Conservation (phyloP, 805 yeast genomes). For the Naumovozyma dairenensis region DNA sequence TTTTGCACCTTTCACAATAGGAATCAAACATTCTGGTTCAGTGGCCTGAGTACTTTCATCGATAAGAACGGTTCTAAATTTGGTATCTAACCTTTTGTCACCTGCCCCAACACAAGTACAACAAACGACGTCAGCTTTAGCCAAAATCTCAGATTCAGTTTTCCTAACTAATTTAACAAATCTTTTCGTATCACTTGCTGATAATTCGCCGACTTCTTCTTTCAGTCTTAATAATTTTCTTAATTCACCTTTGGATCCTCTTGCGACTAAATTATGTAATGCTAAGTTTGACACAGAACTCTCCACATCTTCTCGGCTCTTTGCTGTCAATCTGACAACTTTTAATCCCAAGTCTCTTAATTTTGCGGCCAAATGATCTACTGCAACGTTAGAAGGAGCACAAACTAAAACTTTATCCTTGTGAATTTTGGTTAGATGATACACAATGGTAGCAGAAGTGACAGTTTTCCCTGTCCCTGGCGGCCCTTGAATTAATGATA, state of each 20-base stretch:
- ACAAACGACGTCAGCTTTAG: conserved; percentile 68
- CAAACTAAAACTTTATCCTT: conserved; percentile 69
- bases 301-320: conserved; percentile 72
- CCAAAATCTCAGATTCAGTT: conserved; percentile 42
- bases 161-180: conserved; percentile 35
- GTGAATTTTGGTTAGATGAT: conserved; percentile 56
- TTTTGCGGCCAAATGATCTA: conserved; percentile 77
- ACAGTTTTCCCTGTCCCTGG: conserved; percentile 97
- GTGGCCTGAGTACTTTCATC: conserved; percentile 93
- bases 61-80: conserved; percentile 70
- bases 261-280: conserved; percentile 43
- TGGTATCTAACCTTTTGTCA: conserved; percentile 49
- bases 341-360: conserved; percentile 60
- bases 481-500: conserved; percentile 86
- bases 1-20: conserved; percentile 80
- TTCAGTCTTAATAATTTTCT: conserved; percentile 48
- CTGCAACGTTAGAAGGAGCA: conserved; percentile 95
- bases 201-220: conserved; percentile 60
- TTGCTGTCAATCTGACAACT: conserved; percentile 71
- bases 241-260: conserved; percentile 44
- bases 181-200: conserved; percentile 40
- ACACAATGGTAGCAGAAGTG: conserved; percentile 80
- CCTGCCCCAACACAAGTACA: conserved; percentile 92
- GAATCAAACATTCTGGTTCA: conserved; percentile 86
- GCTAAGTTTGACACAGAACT: conserved; percentile 48